Base-by-base conservation (phyloP, 164 flowering plant genomes). In the Berberis vulgaris region DNA sequence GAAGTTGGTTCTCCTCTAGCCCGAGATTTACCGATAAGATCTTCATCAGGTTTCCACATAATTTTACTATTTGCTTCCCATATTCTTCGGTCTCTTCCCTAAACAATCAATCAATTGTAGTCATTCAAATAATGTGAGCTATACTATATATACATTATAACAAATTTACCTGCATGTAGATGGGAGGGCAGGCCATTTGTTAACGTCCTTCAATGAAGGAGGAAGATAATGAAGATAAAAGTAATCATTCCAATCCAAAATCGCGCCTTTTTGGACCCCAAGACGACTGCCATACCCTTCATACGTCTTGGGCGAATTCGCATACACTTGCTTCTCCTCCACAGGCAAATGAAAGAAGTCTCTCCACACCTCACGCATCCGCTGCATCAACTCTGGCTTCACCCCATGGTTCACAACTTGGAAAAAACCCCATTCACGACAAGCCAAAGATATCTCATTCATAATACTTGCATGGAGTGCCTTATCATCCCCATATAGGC, bases 401-500 rank as follows among this genome's bases (percentile, higher is more conserved):
- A 52, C 54, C 1, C 54, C 54, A 52, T 52, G 54, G 54, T 52
- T 52, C 10, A 52, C 13, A 52, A 52, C 11, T 52, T 52, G 54
- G 11, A 52, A 52, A 4, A 52, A 52, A 1, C 54, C 54, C 54
- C 54, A 52, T 52, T 52, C 54, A 0, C 1, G 54, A 52, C 54
- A 52, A 1, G 54, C 54, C 13, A 10, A 3, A 7, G 11, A 7
- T 4, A 52, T 52, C 10, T 52, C 54, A 52, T 52, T 52, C 54
- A 52, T 52, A 9, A 26, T 52, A 52, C 13, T 4, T 52, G 54
- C 54, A 52, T 52, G 54, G 8, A 52, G 54, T 10, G 10, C n/a
- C n/a, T 52, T 10, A 4, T 52, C 54, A 3, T 52, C 54, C 8
- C 64, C 65, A 5, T 7, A n/a, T 1, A 82, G 7, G 12, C 78